Conservation (phyloP, 768 basidiomycete species). For the Ramaria sp. region DNA sequence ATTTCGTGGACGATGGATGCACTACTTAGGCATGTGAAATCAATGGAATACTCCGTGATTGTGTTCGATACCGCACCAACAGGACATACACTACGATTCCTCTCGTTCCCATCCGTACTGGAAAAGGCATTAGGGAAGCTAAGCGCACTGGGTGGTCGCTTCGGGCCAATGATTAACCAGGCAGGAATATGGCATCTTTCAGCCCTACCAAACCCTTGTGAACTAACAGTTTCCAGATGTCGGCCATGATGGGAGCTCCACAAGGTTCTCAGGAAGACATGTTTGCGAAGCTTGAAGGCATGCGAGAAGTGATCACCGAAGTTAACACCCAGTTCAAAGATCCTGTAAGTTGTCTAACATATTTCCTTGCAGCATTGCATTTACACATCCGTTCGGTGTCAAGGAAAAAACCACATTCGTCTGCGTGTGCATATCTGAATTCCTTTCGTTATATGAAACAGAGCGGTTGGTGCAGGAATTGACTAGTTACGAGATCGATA, state of each 20-base stretch:
- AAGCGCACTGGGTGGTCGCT: conserved; percentile 83
- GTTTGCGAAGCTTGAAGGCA: conserved; percentile 95
- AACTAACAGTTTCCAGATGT: conserved; percentile 48
- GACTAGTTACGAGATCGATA: conserved; percentile 91
- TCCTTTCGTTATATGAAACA: conserved; percentile 96
- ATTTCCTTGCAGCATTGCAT: neutral
- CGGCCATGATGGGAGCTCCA: conserved; percentile 90
- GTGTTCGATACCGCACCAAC: conserved; percentile 99
- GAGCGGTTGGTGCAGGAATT: conserved; percentile 96
- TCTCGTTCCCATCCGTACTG: conserved; percentile 96
- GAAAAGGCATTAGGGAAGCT: conserved; percentile 97
- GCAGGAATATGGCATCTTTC: conserved; percentile 23
- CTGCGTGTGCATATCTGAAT: conserved; percentile 98
- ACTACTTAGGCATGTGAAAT: conserved; percentile 82
- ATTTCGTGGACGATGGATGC: neutral
- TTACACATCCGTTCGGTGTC: neutral
- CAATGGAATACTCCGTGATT: conserved; percentile 99
- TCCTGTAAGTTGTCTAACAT: conserved; percentile 48
- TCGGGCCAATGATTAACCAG: conserved; percentile 95
- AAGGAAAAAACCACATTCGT: conserved; percentile 99
- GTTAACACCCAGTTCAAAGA: conserved; percentile 99
- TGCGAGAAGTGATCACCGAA: conserved; percentile 95
- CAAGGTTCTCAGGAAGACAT: conserved; percentile 91
- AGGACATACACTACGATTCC: conserved; percentile 94
- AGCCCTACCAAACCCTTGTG: neutral